phyloP scores from a whole-genome alignment of 768 basidiomycete species.

The Xerocomellus intermedius region DNA sequence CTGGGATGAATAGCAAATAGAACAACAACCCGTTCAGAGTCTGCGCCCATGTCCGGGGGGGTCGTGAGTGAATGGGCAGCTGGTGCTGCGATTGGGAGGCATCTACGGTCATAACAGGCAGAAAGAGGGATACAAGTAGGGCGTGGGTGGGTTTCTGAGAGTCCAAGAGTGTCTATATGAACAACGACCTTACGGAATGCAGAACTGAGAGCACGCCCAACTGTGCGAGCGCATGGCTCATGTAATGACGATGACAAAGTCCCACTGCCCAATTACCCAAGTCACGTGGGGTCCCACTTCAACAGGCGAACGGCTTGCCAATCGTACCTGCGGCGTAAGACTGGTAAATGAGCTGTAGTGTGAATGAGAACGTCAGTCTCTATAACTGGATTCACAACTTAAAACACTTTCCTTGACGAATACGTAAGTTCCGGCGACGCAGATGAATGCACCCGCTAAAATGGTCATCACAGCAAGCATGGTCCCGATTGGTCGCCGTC shows the following conservation, averaged over 20 bases:
- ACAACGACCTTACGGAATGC: neutral
- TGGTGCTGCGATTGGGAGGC: constrained; percentile 32
- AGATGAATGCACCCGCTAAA: constrained; percentile 49
- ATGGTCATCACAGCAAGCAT: constrained; percentile 34
- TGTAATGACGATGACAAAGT: constrained; percentile 21
- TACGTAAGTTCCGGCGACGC: constrained; percentile 41
- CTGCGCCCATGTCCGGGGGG: constrained; percentile 53
- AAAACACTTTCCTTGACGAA: constrained; percentile 42
- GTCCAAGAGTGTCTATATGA: constrained; percentile 14
- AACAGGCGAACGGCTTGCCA: constrained; percentile 44
- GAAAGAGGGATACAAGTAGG: neutral
- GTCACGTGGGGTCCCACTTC: constrained; percentile 28
- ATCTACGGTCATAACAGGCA: constrained; percentile 21
- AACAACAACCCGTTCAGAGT: constrained; percentile 51
- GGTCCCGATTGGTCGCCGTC: constrained; percentile 33
- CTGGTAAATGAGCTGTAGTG: constrained; percentile 43
- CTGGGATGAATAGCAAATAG: constrained; percentile 56
- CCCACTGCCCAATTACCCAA: neutral
- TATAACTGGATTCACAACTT: neutral
- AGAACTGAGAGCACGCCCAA: neutral
- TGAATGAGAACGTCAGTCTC: neutral
- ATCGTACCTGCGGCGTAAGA: constrained; percentile 39
- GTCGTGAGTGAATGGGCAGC: constrained; percentile 53
- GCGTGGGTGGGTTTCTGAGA: neutral
- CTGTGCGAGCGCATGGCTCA: neutral